These are phyloP conservation scores for Areca catechu DNA, from an alignment of 176 grass and related monocot genomes.

Conservation along the genomic window DNA sequence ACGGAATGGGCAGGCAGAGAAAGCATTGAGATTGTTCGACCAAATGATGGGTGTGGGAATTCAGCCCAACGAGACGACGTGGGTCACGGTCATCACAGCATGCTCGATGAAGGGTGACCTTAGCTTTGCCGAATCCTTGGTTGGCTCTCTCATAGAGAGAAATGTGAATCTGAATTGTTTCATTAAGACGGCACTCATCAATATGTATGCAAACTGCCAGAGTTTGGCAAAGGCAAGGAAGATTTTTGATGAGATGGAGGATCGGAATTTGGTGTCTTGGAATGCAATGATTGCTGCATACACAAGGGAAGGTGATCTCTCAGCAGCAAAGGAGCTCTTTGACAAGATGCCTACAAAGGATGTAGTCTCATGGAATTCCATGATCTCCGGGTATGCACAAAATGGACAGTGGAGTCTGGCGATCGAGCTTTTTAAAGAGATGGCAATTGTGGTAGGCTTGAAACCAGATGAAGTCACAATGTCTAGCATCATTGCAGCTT, in stretches of 20 bases:
- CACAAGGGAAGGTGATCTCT: conserved; percentile 14
- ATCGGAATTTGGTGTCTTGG: conserved; percentile 4
- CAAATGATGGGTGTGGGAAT: neutral
- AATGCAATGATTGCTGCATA: conserved; percentile 17
- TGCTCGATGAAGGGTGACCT: conserved; percentile 7
- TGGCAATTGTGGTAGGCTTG: neutral
- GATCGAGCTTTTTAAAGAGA: conserved; percentile 14
- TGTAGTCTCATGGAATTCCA: conserved; percentile 18
- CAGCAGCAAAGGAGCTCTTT: conserved; percentile 11
- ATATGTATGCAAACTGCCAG: conserved; percentile 12
- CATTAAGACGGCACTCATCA: conserved; percentile 7
- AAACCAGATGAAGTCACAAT: conserved; percentile 16
- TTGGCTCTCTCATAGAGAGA: neutral
- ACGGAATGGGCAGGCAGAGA: neutral
- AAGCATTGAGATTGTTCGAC: conserved; percentile 9
- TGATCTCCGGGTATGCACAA: conserved; percentile 18
- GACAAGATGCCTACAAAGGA: conserved; percentile 3
- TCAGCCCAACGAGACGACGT: conserved; percentile 10
- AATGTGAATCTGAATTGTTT: conserved; percentile 3
- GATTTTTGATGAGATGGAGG: conserved; percentile 1
- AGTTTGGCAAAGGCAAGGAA: conserved; percentile 7
- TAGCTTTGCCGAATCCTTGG: conserved; percentile 7
- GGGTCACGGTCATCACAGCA: conserved; percentile 4
- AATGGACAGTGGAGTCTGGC: conserved; percentile 7
- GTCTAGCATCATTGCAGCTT: conserved; percentile 16